Conservation (phyloP, 192 early-diverging fungal genomes). For the Coemansia sp. region DNA sequence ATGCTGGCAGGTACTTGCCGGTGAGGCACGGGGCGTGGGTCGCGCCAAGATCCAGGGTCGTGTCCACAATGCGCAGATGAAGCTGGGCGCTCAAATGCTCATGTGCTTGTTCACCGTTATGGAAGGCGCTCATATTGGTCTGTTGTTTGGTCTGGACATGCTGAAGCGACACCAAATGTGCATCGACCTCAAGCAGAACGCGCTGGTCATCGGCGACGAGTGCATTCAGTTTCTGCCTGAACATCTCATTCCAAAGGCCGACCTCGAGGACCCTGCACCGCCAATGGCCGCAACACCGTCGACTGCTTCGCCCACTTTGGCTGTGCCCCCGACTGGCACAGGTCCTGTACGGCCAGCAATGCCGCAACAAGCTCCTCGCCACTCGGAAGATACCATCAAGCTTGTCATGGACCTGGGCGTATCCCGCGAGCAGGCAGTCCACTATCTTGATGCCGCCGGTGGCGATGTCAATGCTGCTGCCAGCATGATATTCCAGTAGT, state of each 20-base stretch:
- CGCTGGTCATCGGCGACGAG: conserved; percentile 75
- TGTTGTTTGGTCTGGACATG: conserved; percentile 97
- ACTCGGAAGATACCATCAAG: conserved; percentile 65
- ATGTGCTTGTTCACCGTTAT: conserved; percentile 91
- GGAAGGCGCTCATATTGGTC: conserved; percentile 85
- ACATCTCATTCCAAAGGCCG: conserved; percentile 80
- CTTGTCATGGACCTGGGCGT: conserved; percentile 77
- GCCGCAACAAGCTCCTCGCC: conserved; percentile 14
- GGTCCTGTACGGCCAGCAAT: conserved; percentile 13
- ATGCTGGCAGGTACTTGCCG: conserved; percentile 68
- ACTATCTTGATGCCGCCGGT: conserved; percentile 70
- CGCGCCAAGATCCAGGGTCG: conserved; percentile 96
- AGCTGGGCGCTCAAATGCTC: conserved; percentile 74
- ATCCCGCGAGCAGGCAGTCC: conserved; percentile 73
- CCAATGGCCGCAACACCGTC: conserved; percentile 10
- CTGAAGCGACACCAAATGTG: conserved; percentile 86
- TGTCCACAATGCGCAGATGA: conserved; percentile 85
- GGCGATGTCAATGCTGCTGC: conserved; percentile 90
- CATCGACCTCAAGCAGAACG: conserved; percentile 86
- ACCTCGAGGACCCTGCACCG: conserved; percentile 29
- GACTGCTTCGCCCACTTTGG: conserved; percentile 11
- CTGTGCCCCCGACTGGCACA: conserved; percentile 3
- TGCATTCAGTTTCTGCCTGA: conserved; percentile 87
- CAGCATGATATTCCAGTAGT: conserved; percentile 71
- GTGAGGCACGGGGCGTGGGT: conserved; percentile 91